Percentiles rank a stretch among this genome's conserved stretches.
Conservation (phyloP, 805 yeast genomes). For the Candida ficus region DNA sequence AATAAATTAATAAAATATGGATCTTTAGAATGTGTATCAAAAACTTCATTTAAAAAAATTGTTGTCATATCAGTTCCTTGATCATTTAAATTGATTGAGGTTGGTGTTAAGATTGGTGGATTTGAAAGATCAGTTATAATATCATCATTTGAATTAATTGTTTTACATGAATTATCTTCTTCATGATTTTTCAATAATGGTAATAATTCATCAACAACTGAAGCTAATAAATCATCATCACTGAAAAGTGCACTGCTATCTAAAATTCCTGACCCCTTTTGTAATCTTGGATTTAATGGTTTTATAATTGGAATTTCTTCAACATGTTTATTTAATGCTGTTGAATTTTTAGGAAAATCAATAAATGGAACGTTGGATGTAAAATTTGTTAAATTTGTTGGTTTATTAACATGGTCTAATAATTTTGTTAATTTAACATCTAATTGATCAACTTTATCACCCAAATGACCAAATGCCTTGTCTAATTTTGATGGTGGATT, state of each 20-base stretch:
- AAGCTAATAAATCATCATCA: slow-evolving; percentile 4
- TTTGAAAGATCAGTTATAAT: background rate
- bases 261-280: too few relatives aligned
- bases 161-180: background rate
- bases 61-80: background rate
- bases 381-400: too few relatives aligned
- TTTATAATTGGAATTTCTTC: too few relatives aligned
- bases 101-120: background rate
- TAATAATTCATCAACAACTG: slow-evolving; percentile 1
- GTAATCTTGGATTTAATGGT: too few relatives aligned
- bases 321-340: too few relatives aligned
- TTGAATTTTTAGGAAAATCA: too few relatives aligned
- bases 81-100: background rate
- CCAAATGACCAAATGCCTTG: slow-evolving; percentile 6
- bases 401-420: too few relatives aligned
- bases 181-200: background rate
- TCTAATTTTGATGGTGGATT: slow-evolving; percentile 19
- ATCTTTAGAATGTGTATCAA: slow-evolving; percentile 3
- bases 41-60: background rate
- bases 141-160: background rate
- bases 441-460: slow-evolving; percentile 1
- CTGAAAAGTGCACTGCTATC: background rate
- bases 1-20: slow-evolving; percentile 3
- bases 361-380: too few relatives aligned
- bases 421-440: slow-evolving; percentile 1